Evolutionary conservation across 1,284 basidiomycete species (phyloP), one percentile per base, ranked within the genome.

Genomic region (Moesziomyces sp.): DNA sequence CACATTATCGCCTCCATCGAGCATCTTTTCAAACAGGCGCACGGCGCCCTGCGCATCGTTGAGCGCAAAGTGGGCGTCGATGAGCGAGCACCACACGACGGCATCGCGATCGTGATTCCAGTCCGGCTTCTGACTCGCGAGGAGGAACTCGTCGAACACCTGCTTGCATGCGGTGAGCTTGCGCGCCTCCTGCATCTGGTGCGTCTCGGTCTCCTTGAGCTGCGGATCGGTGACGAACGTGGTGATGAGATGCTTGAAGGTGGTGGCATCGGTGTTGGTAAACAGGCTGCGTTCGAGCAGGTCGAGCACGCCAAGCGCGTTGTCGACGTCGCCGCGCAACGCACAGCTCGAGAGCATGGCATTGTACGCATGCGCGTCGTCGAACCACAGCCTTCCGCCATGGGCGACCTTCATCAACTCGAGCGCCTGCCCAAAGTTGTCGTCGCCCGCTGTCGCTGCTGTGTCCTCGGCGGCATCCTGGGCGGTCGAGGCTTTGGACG

Each of bases 71-170:
- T 92, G 90, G 0, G 89, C 88, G 46, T 88, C 86, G 56, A 96
- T 88, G 89, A 94, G 92, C 68, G 87, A 85, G 68, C 90, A 90
- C 89, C 89, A 94, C 2, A 92, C 87, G 38, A 86, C 76, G 30
- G 89, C 85, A 51, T 83, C 77, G 42, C 61, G 45, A 19, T 75
- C 48, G 21, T 69, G 59, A 18, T 61, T 52, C 63, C 62, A 30
- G 28, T 74, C 52, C 3, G 73, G 46, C 18, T 84, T 85, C 44
- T 74, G 56, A 6, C 89, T 69, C 28, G 86, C 86, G 28, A 84
- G 85, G 40, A 84, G 84, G 74, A 85, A 94, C 59, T 90, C 88
- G n/a, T 87, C 83, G 79, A 94, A 93, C 7, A 91, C 87, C 52
- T 89, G 87, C 74, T 89, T 87, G 4, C 91, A 90, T 7, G 89